A percentile compares a stretch with the other conserved stretches of the same genome.
Evolutionary conservation across 495 filamentous ascomycete genomes (phyloP).

Genomic region (Corynascus novoguineensis): DNA sequence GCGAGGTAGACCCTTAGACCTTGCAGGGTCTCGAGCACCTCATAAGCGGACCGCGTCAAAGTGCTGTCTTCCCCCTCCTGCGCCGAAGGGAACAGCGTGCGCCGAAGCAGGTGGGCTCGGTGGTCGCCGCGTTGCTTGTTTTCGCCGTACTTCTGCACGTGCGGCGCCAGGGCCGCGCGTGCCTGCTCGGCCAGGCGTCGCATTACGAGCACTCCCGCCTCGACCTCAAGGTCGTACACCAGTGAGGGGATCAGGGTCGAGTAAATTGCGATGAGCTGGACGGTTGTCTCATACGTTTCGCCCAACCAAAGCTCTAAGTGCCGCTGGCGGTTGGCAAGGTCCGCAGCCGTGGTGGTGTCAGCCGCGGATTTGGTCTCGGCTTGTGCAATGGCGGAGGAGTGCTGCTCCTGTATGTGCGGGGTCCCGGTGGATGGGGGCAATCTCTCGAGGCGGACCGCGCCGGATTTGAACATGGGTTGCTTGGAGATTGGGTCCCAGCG

Average conservation of each 20-base stretch:
- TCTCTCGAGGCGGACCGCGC: neutral
- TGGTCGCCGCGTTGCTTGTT: neutral
- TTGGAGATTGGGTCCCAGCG: constrained; percentile 7
- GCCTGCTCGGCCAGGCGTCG: neutral
- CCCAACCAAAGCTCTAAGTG: neutral
- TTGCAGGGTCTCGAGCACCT: neutral
- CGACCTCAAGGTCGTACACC: neutral
- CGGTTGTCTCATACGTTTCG: neutral
- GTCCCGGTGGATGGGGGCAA: neutral
- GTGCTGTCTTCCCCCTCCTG: no score
- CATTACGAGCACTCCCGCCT: neutral
- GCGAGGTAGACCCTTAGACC: neutral
- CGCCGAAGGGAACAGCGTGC: neutral
- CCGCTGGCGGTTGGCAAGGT: neutral
- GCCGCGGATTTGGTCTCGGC: neutral
- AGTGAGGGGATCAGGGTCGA: neutral
- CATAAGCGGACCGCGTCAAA: neutral
- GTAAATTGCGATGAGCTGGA: neutral
- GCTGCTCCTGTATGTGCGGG: neutral
- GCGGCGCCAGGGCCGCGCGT: neutral
- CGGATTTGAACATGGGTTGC: neutral
- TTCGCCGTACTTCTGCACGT: neutral
- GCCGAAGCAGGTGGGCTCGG: neutral
- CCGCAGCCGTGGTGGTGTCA: neutral
- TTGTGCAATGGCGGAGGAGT: neutral